Conservation (phyloP, 2,329 filamentous ascomycete species). For the Cephalotrichum gorgonifer region DNA sequence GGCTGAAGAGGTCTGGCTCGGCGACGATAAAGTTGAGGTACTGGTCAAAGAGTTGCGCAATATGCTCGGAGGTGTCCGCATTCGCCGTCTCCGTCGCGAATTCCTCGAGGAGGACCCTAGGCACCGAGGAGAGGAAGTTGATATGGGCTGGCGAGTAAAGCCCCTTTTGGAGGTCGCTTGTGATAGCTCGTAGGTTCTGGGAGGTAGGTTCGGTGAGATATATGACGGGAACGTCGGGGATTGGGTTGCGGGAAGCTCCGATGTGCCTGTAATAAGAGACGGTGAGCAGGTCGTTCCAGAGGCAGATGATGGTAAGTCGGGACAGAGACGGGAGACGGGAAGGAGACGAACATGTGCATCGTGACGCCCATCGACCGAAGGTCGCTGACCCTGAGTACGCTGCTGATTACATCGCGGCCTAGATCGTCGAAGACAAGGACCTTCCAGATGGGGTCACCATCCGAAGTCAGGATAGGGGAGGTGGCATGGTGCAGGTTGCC, state of each 20-base stretch:
- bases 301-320: no score
- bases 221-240: conserved; percentile 91
- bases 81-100: conserved; percentile 83
- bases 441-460: conserved; percentile 95
- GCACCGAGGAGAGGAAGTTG: conserved; percentile 93
- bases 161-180: conserved; percentile 72
- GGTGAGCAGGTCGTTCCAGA: background rate
- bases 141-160: conserved; percentile 91
- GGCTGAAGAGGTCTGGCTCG: conserved; percentile 88
- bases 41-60: conserved; percentile 90
- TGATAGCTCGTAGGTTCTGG: conserved; percentile 73
- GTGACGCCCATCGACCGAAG: conserved; percentile 89
- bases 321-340: background rate
- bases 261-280: conserved; percentile 30
- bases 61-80: conserved; percentile 76
- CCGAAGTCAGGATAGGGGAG: conserved; percentile 72
- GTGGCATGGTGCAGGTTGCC: conserved; percentile 52
- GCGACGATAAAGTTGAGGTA: conserved; percentile 96
- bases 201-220: conserved; percentile 89
- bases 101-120: conserved; percentile 82
- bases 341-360: conserved; percentile 68
- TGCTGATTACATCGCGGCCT: conserved; percentile 92
- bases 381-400: conserved; percentile 88
- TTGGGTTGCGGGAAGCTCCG: conserved; percentile 59
- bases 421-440: conserved; percentile 89